Conservation (phyloP, 371 early-diverging fungal species). For the Mucor lusitanicus region DNA sequence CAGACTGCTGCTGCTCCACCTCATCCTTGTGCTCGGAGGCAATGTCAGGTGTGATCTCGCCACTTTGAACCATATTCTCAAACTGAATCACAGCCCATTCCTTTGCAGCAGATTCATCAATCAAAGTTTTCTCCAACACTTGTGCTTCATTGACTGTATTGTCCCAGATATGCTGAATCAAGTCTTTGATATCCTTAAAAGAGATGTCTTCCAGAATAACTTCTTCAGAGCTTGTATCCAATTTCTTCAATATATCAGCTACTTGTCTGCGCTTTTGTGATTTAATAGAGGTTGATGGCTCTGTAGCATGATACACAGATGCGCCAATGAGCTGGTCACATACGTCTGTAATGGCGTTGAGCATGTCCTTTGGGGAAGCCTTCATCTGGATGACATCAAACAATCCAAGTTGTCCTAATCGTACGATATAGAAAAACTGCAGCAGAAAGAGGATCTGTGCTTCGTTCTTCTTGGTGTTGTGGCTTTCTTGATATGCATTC, state of each 20-base stretch:
- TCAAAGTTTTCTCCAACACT: background rate
- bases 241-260: conserved; percentile 24
- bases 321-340: conserved; percentile 42
- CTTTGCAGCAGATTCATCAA: background rate
- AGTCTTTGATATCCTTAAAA: conserved; percentile 28
- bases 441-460: conserved; percentile 29
- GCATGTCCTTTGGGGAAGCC: conserved; percentile 10
- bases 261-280: conserved; percentile 16
- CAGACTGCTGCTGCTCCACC: background rate
- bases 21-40: background rate
- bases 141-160: conserved; percentile 11
- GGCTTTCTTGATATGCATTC: background rate
- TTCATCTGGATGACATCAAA: conserved; percentile 23
- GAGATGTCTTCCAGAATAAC: conserved; percentile 23
- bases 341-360: conserved; percentile 22
- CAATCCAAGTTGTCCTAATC: conserved; percentile 40
- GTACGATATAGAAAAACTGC: conserved; percentile 41
- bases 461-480: conserved; percentile 6
- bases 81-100: conserved; percentile 5
- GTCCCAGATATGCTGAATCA: conserved; percentile 31
- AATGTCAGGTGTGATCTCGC: background rate
- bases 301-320: conserved; percentile 29
- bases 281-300: conserved; percentile 11
- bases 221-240: conserved; percentile 25
- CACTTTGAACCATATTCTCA: conserved; percentile 3